Conservation (phyloP, 441 rosid species). For the Lepidium campestre region DNA sequence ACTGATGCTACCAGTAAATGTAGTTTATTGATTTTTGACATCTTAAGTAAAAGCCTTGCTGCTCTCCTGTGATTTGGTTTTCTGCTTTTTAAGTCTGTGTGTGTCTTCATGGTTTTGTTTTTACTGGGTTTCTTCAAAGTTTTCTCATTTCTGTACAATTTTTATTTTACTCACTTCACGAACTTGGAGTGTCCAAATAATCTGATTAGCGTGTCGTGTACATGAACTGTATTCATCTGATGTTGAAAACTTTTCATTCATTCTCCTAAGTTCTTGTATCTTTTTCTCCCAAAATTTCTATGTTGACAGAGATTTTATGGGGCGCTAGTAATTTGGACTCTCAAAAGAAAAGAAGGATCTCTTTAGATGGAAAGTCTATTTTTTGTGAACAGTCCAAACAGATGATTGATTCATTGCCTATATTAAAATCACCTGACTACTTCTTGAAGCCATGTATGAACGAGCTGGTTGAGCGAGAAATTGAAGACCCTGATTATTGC, state of each 20-base stretch:
- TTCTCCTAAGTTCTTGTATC: neutral
- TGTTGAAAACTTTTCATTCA: neutral
- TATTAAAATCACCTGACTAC: constrained; percentile 46
- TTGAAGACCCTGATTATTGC: constrained; percentile 58
- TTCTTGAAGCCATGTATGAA: constrained; percentile 59
- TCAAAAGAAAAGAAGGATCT: constrained; percentile 51
- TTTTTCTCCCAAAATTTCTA: too few relatives aligned
- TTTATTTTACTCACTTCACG: too few relatives aligned
- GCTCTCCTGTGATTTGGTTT: neutral
- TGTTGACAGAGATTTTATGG: constrained; percentile 38
- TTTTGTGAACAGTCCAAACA: constrained; percentile 23
- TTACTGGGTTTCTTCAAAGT: neutral
- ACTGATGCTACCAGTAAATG: neutral
- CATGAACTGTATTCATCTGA: neutral
- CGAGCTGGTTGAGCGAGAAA: constrained; percentile 48
- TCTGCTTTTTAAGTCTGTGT: too few relatives aligned
- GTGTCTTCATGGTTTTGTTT: neutral
- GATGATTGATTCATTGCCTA: constrained; percentile 47
- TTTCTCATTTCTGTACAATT: neutral
- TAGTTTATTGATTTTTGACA: too few relatives aligned
- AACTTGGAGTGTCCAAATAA: too few relatives aligned
- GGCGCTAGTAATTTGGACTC: constrained; percentile 24
- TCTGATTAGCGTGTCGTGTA: too few relatives aligned
- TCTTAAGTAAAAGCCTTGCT: too few relatives aligned
- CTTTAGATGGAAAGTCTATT: neutral